phyloP scores from a whole-genome alignment of 139 green algal species.

The Nannochloris sp. region DNA sequence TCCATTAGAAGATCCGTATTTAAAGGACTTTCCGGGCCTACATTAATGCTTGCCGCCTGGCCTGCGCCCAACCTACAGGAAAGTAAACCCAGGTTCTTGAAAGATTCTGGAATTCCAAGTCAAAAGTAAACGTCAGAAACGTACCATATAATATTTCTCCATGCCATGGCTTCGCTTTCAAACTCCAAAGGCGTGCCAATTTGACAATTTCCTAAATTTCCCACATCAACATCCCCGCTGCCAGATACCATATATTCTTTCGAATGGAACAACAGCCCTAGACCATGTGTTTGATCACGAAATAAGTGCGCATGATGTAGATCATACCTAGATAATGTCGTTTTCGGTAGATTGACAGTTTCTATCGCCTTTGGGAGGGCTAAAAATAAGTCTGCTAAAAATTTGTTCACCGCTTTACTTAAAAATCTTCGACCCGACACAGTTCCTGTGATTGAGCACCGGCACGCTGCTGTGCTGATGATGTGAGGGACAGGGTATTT shows the following conservation, averaged over 20 bases:
- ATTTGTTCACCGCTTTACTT: conserved; percentile 2
- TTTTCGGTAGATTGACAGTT: conserved; percentile 1
- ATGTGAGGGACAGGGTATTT: conserved; percentile 11
- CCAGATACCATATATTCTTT: conserved; percentile 14
- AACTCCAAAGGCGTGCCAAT: neutral
- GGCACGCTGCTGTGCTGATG: neutral
- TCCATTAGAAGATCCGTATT: conserved; percentile 13
- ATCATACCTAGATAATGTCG: conserved; percentile 4
- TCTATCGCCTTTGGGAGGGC: conserved; percentile 4
- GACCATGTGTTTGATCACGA: neutral
- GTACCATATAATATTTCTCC: conserved; percentile 15
- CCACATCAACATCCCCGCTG: neutral
- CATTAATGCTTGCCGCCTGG: neutral
- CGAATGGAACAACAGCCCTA: conserved; percentile 22
- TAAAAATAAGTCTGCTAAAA: conserved; percentile 14
- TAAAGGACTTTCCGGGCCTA: neutral
- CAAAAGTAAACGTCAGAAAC: conserved; percentile 1
- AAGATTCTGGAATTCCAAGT: too few relatives aligned
- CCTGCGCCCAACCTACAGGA: neutral
- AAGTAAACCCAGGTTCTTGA: neutral
- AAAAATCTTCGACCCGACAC: neutral
- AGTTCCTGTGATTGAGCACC: conserved; percentile 2
- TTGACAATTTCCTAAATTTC: conserved; percentile 20
- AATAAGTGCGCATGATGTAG: conserved; percentile 25
- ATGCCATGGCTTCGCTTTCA: neutral